phyloP scores from a whole-genome alignment of 2,329 filamentous ascomycete genomes.

The Amesomyces nigricolor region DNA sequence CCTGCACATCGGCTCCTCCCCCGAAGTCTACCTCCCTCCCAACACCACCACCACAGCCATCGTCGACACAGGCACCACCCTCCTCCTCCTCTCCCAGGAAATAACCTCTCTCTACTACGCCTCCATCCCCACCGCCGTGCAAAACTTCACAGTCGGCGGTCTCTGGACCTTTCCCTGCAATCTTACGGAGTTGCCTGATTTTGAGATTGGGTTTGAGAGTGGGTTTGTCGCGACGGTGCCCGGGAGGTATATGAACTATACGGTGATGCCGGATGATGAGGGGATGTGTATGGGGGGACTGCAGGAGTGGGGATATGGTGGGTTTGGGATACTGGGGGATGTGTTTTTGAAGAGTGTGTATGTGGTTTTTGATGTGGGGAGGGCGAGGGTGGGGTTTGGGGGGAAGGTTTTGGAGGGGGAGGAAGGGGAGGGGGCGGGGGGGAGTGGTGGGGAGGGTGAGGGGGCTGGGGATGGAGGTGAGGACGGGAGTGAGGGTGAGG shows the following conservation, averaged over 20 bases:
- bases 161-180: conserved; percentile 48
- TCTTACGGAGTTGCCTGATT: conserved; percentile 39
- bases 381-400: conserved; percentile 42
- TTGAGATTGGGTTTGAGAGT: conserved; percentile 46
- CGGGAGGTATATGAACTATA: conserved; percentile 42
- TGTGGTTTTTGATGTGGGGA: conserved; percentile 60
- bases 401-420: conserved; percentile 34
- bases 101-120: conserved; percentile 57
- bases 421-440: conserved; percentile 11
- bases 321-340: conserved; percentile 66
- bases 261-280: conserved; percentile 29
- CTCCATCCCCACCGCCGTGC: conserved; percentile 45
- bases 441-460: background rate
- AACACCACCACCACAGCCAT: conserved; percentile 45
- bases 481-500: too few species aligned
- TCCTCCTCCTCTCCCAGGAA: conserved; percentile 54
- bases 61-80: conserved; percentile 63
- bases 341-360: conserved; percentile 74
- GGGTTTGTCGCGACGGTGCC: conserved; percentile 39
- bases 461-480: background rate
- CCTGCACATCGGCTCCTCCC: conserved; percentile 30
- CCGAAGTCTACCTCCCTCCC: conserved; percentile 30
- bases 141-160: conserved; percentile 42
- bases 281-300: conserved; percentile 69
- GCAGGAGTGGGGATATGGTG: conserved; percentile 44